Base-by-base conservation (phyloP, 306 rosid genomes). In the Cicer bijugum region DNA sequence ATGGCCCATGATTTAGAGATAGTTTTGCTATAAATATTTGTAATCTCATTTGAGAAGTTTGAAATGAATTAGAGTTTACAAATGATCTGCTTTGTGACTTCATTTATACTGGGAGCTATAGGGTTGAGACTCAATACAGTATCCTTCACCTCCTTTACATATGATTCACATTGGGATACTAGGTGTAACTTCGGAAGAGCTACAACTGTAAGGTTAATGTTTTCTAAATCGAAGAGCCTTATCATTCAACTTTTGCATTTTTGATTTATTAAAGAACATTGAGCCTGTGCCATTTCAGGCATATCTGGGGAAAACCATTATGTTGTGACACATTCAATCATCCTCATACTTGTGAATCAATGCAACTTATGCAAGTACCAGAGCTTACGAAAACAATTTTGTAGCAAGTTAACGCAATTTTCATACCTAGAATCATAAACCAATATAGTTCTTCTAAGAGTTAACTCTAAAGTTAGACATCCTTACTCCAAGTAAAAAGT, bases 401-500 rank as follows among this genome's bases (percentile, higher is more conserved):
- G 9, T 59, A 59, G 42, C 65, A 35, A 28, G 44, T 59, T 12
- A 59, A 33, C 43, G 6, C 65, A 59, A 59, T n/a, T 33, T 33
- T 59, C 43, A 59, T 37, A 59, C 45, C 67, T 35, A 11, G 17
- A n/a, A 37, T 37, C 67, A 0, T 60, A 60, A 35, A 60, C 67
- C 37, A 7, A 11, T 37, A 39, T 44, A 38, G n/a, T 37, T 37
- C 20, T 60, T 37, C 20, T 60, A 60, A 11, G 67, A 60, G 23
- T 39, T 60, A 6, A 40, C 46, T 60, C 39, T 3, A 6, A 33
- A 58, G 45, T 12, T 60, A 12, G 45, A 37, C 67, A 60, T 9
- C 46, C 45, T 60, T 7, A 14, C 23, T 38, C 67, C 45, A n/a
- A 14, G 28, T 70, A 76, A 66, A n/a, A n/a, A 38, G 37, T 56